Evolutionary conservation across 2,329 filamentous ascomycete species (phyloP).

Genomic region (Lecanoromycetidae sp.): DNA sequence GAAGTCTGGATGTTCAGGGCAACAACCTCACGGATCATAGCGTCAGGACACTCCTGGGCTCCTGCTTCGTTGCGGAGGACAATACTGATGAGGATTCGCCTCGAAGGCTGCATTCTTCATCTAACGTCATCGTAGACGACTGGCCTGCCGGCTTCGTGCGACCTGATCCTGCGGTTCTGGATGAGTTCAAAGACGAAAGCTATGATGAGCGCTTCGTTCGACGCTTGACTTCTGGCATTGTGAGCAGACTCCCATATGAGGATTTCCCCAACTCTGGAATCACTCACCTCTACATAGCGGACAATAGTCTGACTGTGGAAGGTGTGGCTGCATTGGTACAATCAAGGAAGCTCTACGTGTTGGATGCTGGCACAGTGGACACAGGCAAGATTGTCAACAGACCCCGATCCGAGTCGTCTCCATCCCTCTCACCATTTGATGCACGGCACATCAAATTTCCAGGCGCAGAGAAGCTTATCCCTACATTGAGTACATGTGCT

Average conservation of each 20-base stretch:
- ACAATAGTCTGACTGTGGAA: conserved; percentile 44
- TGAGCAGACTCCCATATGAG: conserved; percentile 44
- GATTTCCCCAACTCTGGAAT: conserved; percentile 43
- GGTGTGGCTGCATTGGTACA: conserved; percentile 42
- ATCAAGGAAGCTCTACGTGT: conserved; percentile 40
- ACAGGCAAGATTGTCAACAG: conserved; percentile 19
- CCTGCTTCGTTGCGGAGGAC: conserved; percentile 33
- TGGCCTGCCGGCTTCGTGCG: conserved; percentile 22
- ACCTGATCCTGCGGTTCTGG: conserved; percentile 29
- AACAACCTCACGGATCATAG: conserved; percentile 47
- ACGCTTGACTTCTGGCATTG: conserved; percentile 37
- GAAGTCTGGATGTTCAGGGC: conserved; percentile 45
- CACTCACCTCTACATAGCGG: conserved; percentile 48
- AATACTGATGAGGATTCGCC: not conserved
- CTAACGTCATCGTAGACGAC: conserved; percentile 19
- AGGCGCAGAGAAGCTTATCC: conserved; percentile 43
- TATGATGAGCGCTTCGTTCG: conserved; percentile 42
- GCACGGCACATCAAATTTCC: conserved; percentile 27
- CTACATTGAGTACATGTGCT: conserved; percentile 36
- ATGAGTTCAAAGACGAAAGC: conserved; percentile 33
- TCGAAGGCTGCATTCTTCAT: not conserved
- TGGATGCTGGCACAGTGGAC: conserved; percentile 43
- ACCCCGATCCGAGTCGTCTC: conserved; percentile 15
- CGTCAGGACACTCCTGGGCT: conserved; percentile 39
- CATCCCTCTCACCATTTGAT: conserved; percentile 16